A percentile compares a stretch with the other conserved stretches of the same genome.
Evolutionary conservation across 805 yeast species (phyloP).

Genomic region (Candida odintsovae): DNA sequence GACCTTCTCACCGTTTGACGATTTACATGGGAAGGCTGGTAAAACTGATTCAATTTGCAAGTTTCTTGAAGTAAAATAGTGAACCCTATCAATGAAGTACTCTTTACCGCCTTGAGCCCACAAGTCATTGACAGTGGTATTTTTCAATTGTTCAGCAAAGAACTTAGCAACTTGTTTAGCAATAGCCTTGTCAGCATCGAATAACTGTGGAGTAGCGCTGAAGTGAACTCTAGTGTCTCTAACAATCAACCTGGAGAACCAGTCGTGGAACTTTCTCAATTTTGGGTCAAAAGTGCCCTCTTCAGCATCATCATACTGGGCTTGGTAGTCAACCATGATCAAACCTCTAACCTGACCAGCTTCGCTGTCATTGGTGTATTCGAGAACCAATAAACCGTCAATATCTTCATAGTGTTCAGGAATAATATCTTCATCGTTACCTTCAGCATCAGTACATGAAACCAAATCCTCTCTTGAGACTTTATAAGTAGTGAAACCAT

Average conservation of each 20-base stretch:
- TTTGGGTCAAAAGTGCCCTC: slow-evolving; percentile 21
- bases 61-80: slow-evolving; percentile 44
- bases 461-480: slow-evolving; percentile 5
- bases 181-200: slow-evolving; percentile 13
- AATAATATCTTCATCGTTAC: slow-evolving; percentile 2
- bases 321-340: slow-evolving; percentile 25
- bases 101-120: slow-evolving; percentile 44
- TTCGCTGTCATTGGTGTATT: slow-evolving; percentile 25
- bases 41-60: slow-evolving; percentile 47
- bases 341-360: slow-evolving; percentile 32
- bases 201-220: slow-evolving; percentile 12
- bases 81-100: slow-evolving; percentile 35
- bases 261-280: slow-evolving; percentile 23
- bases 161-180: slow-evolving; percentile 32
- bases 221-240: slow-evolving; percentile 28
- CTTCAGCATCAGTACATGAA: neutral
- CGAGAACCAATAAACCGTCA: slow-evolving; percentile 27
- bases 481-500: neutral
- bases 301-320: slow-evolving; percentile 3
- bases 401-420: slow-evolving; percentile 12
- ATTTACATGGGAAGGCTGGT: slow-evolving; percentile 63
- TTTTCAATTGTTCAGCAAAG: slow-evolving; percentile 43
- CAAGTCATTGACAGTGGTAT: slow-evolving; percentile 39
- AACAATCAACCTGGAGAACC: slow-evolving; percentile 33
- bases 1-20: slow-evolving; percentile 51